phyloP scores from a whole-genome alignment of 805 yeast species.

The Candida broadrunensis region DNA sequence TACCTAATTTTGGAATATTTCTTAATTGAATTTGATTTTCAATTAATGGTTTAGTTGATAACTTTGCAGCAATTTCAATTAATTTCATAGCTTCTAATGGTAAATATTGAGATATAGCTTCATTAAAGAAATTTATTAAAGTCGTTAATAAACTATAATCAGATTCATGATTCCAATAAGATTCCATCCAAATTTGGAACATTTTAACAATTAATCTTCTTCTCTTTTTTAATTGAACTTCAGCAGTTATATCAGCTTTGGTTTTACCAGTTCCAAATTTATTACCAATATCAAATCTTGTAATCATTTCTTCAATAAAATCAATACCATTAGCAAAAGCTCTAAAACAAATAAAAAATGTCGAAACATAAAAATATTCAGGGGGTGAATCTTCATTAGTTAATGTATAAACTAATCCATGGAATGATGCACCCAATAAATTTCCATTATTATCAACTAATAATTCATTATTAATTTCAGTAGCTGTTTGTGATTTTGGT shows the following conservation, averaged over 20 bases:
- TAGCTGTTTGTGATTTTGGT: conserved; percentile 2
- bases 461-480: conserved; percentile 42
- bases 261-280: conserved; percentile 12
- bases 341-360: conserved; percentile 76
- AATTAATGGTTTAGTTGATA: conserved; percentile 54
- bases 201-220: conserved; percentile 65
- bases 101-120: conserved; percentile 56
- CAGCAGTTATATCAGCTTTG: conserved; percentile 18
- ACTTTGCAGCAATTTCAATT: conserved; percentile 58
- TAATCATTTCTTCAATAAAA: conserved; percentile 63
- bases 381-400: conserved; percentile 67
- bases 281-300: conserved; percentile 55
- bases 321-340: conserved; percentile 66
- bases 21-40: conserved; percentile 27
- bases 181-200: conserved; percentile 83
- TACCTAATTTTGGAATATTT: conserved; percentile 12
- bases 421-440: conserved; percentile 67
- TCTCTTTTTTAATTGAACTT: conserved; percentile 49
- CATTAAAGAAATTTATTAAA: conserved; percentile 74
- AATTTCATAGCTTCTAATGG: conserved; percentile 66
- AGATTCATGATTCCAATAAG: conserved; percentile 71
- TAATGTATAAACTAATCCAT: conserved; percentile 60
- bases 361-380: conserved; percentile 63
- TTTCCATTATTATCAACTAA: conserved; percentile 49
- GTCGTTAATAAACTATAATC: conserved; percentile 67